Evolutionary conservation across 2,329 filamentous ascomycete genomes (phyloP), one percentile per base, ranked within the genome.

Genomic region (Trichoderma citrinoviride): DNA sequence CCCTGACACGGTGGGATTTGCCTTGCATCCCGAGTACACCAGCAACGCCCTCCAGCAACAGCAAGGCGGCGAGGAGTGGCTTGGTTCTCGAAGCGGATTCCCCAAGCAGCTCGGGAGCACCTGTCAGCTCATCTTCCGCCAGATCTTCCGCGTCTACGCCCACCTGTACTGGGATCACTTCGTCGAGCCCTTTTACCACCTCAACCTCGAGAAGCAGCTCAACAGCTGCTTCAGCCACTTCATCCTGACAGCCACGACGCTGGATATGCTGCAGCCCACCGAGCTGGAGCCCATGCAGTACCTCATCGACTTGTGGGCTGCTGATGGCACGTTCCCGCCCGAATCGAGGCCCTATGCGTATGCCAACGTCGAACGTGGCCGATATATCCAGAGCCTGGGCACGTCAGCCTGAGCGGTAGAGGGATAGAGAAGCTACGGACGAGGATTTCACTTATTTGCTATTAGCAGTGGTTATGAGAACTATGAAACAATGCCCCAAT

Each of bases 81-180:
- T 96, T 62, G 93, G 93, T 71, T 94, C 93, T 78, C 85, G 90
- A 40, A 93, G 90, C 67, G 93, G 93, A 4, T 97, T 97, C 77
- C 93, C 93, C 2, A 85, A 88, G 70, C 89, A 90, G 67, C 97
- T 97, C 76, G 83, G 91, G 70, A 85, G 87, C 68, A 92, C 96
- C 70, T 93, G 93, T 81, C 92, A 93, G 81, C 87, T 88, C 65
- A 93, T 96, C 72, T 92, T 97, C 81, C 90, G 92, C 71, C 93
- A 96, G 78, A 97, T 97, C 88, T 97, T 97, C 83, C 90, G 93
- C 66, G 93, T 96, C 71, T 97, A 97, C 74, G 90, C 94, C 52
- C 93, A 97, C 78, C 87, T 98, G 66, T 98, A 97, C 82, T 96
- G 95, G 84, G 90, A 92, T 64, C 93, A 97, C 78, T 98, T 90